Conservation (phyloP, 495 filamentous ascomycete species). For the Hypoxylon fuscum region DNA sequence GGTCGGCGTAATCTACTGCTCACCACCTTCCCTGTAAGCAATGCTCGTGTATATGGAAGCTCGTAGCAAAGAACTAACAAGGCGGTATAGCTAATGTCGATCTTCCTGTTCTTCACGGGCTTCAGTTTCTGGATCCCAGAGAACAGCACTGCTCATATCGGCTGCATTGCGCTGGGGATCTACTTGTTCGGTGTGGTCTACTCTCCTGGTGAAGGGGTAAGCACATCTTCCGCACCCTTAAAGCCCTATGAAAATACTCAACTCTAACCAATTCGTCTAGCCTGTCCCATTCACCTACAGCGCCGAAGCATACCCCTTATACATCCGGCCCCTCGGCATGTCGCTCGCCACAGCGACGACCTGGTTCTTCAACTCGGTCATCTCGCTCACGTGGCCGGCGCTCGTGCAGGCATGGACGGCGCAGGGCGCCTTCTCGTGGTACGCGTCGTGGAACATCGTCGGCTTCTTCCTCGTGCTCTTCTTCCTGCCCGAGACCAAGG, state of each 20-base stretch:
- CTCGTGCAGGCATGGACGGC: slow-evolving; percentile 62
- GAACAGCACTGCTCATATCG: slow-evolving; percentile 52
- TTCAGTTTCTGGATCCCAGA: slow-evolving; percentile 80
- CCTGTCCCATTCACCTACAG: slow-evolving; percentile 87
- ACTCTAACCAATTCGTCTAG: slow-evolving; percentile 16
- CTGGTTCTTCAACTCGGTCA: slow-evolving; percentile 74
- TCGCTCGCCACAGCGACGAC: slow-evolving; percentile 72
- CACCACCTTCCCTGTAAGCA: slow-evolving; percentile 71
- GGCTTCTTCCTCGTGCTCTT: slow-evolving; percentile 77
- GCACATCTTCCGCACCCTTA: background rate
- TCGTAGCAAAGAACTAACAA: slow-evolving; percentile 11
- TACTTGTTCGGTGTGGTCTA: slow-evolving; percentile 81
- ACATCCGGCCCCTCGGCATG: slow-evolving; percentile 78
- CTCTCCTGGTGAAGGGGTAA: slow-evolving; percentile 74
- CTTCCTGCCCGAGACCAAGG: slow-evolving; percentile 83
- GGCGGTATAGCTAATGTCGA: slow-evolving; percentile 62
- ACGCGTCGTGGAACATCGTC: slow-evolving; percentile 73
- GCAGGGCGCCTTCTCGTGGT: slow-evolving; percentile 72
- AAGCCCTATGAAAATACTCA: background rate
- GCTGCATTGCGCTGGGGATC: slow-evolving; percentile 72
- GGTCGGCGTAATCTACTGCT: slow-evolving; percentile 83
- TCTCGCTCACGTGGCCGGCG: slow-evolving; percentile 72
- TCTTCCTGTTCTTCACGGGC: slow-evolving; percentile 80
- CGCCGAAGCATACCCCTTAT: slow-evolving; percentile 81
- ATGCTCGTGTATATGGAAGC: background rate